Conservation (phyloP, 176 grass and related monocot species). For the Hordeum vulgare region DNA sequence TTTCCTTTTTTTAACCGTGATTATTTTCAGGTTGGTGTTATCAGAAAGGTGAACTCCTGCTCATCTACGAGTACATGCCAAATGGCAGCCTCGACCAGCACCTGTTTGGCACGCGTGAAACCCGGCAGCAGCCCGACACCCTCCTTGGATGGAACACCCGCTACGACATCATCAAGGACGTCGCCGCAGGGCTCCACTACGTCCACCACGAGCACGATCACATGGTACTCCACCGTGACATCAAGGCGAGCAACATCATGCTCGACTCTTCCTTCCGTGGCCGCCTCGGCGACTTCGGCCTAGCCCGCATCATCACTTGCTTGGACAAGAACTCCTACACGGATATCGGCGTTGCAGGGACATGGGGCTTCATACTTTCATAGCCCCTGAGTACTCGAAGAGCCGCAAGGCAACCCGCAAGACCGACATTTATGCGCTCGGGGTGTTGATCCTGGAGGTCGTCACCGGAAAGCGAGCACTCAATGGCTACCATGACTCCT, state of each 20-base stretch:
- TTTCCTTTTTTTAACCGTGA: not conserved
- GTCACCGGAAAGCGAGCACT: not conserved
- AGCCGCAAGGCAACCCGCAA: not conserved
- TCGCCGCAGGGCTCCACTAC: not conserved
- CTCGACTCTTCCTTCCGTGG: not conserved
- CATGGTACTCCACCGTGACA: not conserved
- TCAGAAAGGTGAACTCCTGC: not conserved
- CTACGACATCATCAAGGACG: not conserved
- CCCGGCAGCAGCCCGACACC: not conserved
- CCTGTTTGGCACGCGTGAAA: not conserved
- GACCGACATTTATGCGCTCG: constrained; percentile 1
- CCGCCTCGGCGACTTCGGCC: constrained; percentile 14
- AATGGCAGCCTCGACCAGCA: not conserved
- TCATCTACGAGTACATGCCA: not conserved
- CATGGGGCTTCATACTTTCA: constrained; percentile 24
- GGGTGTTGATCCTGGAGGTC: not conserved
- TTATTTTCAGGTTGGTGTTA: constrained; percentile 17
- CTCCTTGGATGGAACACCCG: not conserved
- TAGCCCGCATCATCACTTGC: not conserved
- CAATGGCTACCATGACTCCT: too few relatives aligned
- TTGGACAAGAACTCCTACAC: not conserved
- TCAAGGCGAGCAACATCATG: constrained; percentile 2
- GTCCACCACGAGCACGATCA: constrained; percentile 11
- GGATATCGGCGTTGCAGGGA: not conserved
- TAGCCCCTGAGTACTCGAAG: not conserved